A percentile compares a stretch with the other conserved stretches of the same genome.
These are phyloP conservation scores for Fraxinus quadrangulata DNA, from an alignment of 257 asterid species.

Conservation along the genomic window DNA sequence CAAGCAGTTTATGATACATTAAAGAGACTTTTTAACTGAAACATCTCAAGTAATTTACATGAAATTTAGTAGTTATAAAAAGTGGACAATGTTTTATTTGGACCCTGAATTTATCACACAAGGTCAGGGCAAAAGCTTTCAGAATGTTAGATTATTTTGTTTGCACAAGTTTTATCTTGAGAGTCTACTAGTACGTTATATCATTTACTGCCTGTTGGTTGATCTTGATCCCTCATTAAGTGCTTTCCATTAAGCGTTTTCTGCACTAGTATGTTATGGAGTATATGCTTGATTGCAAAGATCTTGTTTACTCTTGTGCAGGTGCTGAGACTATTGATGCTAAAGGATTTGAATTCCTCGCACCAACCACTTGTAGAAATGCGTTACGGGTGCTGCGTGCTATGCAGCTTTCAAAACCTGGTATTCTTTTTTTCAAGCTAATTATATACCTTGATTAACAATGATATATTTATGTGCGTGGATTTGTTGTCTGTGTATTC, in stretches of 20 bases:
- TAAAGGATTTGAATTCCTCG: constrained; percentile 71
- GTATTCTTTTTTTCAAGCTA: constrained; percentile 39
- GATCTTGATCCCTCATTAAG: not conserved
- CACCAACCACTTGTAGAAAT: constrained; percentile 91
- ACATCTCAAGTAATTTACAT: not conserved
- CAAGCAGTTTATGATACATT: not conserved
- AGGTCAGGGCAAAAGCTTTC: not conserved
- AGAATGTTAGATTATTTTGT: not conserved
- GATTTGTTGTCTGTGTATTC: not conserved
- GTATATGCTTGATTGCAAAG: not conserved
- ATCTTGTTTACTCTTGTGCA: constrained; percentile 34
- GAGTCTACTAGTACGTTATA: not conserved
- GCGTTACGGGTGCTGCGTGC: constrained; percentile 93
- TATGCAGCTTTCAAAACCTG: constrained; percentile 95
- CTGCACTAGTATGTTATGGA: no score
- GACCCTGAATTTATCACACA: not conserved
- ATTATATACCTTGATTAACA: not conserved
- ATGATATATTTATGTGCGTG: constrained; percentile 12
- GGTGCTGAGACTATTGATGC: constrained; percentile 48
- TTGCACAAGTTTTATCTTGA: not conserved
- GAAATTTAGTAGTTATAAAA: not conserved
- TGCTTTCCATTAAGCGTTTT: not conserved
- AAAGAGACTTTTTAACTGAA: not conserved
- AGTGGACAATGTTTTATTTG: constrained; percentile 1
- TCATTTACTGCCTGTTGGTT: constrained; percentile 5